These are phyloP conservation scores for Ophiostoma populinum DNA, from an alignment of 2,329 filamentous ascomycete genomes.

Conservation along the genomic window DNA sequence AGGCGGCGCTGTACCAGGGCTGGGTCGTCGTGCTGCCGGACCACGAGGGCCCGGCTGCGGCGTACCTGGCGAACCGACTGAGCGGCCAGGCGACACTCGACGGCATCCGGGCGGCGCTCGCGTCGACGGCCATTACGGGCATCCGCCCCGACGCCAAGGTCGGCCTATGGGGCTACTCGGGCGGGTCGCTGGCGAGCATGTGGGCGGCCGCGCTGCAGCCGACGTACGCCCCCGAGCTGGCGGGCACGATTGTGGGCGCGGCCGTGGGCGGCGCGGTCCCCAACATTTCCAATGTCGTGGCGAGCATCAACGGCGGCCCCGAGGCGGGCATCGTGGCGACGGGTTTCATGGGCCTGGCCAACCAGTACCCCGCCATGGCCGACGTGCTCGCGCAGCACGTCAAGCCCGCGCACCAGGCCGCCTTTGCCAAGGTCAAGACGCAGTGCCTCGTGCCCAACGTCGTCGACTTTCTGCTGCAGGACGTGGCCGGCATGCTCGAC, in stretches of 20 bases:
- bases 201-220: conserved; percentile 29
- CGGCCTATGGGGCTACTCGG: conserved; percentile 34
- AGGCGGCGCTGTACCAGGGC: conserved; percentile 21
- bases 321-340: conserved; percentile 14
- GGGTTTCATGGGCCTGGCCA: conserved; percentile 10
- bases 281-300: conserved; percentile 22
- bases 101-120: conserved; percentile 1
- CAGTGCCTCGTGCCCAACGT: conserved; percentile 24
- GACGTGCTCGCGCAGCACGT: not conserved
- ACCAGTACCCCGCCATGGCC: conserved; percentile 2
- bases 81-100: conserved; percentile 21
- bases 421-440: conserved; percentile 11
- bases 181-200: conserved; percentile 27
- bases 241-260: conserved; percentile 9
- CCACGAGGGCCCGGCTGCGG: conserved; percentile 23
- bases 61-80: conserved; percentile 22
- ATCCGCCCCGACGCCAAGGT: conserved; percentile 16
- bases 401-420: conserved; percentile 12
- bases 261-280: conserved; percentile 27
- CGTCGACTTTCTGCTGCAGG: conserved; percentile 14
- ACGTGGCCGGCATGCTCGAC: conserved; percentile 11
- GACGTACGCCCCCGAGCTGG: conserved; percentile 29
- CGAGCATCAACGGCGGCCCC: conserved; percentile 17
- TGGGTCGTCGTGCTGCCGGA: conserved; percentile 29
- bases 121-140: conserved; percentile 10